Conservation (phyloP, 352 stramenopile species). For the Elongisporangium anandrum region DNA sequence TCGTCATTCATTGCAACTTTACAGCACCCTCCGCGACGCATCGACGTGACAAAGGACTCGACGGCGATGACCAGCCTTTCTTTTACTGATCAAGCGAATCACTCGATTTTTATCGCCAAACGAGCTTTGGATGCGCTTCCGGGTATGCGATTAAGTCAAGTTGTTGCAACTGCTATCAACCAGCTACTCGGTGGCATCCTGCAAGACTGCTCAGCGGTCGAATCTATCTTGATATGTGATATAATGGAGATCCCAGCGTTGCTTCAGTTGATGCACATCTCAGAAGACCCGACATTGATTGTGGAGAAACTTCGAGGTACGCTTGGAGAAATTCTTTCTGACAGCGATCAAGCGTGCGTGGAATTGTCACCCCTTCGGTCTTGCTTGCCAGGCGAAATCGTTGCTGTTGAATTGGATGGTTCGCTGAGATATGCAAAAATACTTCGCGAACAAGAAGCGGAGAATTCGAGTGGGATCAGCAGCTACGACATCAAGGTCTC, state of each 20-base stretch:
- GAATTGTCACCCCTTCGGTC: constrained; percentile 62
- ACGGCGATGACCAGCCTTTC: constrained; percentile 41
- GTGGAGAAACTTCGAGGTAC: constrained; percentile 63
- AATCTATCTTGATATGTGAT: constrained; percentile 62
- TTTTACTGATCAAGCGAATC: constrained; percentile 40
- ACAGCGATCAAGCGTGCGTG: constrained; percentile 36
- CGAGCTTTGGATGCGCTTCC: constrained; percentile 22
- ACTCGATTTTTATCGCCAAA: constrained; percentile 50
- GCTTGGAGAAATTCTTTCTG: constrained; percentile 43
- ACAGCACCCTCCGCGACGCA: constrained; percentile 29
- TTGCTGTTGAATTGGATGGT: constrained; percentile 51
- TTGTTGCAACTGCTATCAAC: constrained; percentile 65
- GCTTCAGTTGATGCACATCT: constrained; percentile 55
- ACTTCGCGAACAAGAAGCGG: constrained; percentile 26
- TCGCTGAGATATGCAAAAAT: constrained; percentile 61
- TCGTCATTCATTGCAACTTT: constrained; percentile 65
- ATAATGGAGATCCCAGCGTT: constrained; percentile 40
- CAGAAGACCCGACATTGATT: constrained; percentile 57
- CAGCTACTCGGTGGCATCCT: constrained; percentile 57
- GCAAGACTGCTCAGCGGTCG: constrained; percentile 55
- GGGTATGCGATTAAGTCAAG: constrained; percentile 45
- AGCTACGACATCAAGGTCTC: constrained; percentile 61
- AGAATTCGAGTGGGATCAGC: constrained; percentile 31
- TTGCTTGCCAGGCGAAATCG: constrained; percentile 64
- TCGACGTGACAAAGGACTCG: constrained; percentile 63